Evolutionary conservation across 306 rosid genomes (phyloP).

Genomic region (Quercus rubra): DNA sequence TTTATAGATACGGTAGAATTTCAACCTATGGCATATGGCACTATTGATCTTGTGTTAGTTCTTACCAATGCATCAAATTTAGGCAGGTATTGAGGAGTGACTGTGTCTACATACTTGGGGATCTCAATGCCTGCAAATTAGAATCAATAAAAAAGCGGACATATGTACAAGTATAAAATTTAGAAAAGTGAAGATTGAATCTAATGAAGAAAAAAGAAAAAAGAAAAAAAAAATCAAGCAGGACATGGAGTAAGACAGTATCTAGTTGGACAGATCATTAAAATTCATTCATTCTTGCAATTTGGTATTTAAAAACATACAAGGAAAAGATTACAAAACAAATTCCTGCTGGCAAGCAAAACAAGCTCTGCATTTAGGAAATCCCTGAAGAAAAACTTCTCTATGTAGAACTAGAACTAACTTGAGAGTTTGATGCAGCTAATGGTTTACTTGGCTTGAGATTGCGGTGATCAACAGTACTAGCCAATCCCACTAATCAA

Average conservation of each 20-base stretch:
- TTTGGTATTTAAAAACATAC: not conserved
- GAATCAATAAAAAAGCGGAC: not conserved
- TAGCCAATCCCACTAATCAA: not conserved
- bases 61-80: constrained; percentile 84
- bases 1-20: no score
- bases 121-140: constrained; percentile 64
- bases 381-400: not conserved
- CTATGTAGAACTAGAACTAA: not conserved
- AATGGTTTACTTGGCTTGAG: not conserved
- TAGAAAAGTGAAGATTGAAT: not conserved
- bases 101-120: constrained; percentile 93
- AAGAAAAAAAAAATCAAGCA: not conserved
- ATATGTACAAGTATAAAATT: not conserved
- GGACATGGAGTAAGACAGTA: not conserved
- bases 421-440: not conserved
- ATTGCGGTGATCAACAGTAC: not conserved
- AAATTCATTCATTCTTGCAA: not conserved
- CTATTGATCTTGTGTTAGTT: not conserved
- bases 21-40: not conserved
- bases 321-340: not conserved
- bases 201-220: not conserved
- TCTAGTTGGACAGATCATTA: not conserved
- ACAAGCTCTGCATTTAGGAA: not conserved
- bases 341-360: not conserved
- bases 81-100: constrained; percentile 87